Percentiles rank a stretch among this genome's conserved stretches.
phyloP scores from a whole-genome alignment of 495 filamentous ascomycete genomes.

The Aspergillus haitiensis region DNA sequence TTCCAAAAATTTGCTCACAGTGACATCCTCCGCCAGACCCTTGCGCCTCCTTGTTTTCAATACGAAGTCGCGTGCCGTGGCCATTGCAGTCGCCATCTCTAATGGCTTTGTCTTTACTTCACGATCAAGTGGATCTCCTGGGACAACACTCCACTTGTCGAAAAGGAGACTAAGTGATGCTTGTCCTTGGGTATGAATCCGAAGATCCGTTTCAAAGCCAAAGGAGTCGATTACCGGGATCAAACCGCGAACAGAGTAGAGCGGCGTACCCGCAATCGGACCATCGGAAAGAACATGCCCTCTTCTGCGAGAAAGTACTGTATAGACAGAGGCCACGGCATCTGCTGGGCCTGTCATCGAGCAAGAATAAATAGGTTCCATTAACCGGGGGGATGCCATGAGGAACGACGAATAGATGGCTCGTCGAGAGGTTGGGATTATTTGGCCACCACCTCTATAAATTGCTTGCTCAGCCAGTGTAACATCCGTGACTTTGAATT shows the following conservation, averaged over 20 bases:
- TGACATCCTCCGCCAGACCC: constrained; percentile 92
- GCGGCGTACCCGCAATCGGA: constrained; percentile 91
- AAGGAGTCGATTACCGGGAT: constrained; percentile 97
- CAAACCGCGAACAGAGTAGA: constrained; percentile 85
- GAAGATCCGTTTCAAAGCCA: constrained; percentile 94
- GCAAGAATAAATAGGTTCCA: constrained; percentile 92
- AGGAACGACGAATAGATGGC: constrained; percentile 93
- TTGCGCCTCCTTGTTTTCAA: constrained; percentile 92
- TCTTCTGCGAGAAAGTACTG: constrained; percentile 80
- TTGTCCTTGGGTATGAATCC: constrained; percentile 94
- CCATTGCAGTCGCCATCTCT: constrained; percentile 82
- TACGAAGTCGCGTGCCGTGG: constrained; percentile 91
- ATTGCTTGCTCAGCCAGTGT: constrained; percentile 85
- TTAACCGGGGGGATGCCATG: constrained; percentile 92
- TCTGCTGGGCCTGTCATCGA: constrained; percentile 93
- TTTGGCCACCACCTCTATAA: constrained; percentile 91
- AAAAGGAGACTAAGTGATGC: constrained; percentile 89
- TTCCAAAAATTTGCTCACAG: constrained; percentile 93
- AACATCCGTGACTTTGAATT: constrained; percentile 91
- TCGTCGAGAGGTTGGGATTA: constrained; percentile 90
- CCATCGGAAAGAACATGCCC: constrained; percentile 93
- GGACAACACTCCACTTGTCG: constrained; percentile 92
- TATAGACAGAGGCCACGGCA: constrained; percentile 84
- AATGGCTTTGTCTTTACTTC: constrained; percentile 78
- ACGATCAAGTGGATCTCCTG: constrained; percentile 90